Evolutionary conservation across 2,329 filamentous ascomycete genomes (phyloP).

Genomic region (Talaromyces verruculosus): DNA sequence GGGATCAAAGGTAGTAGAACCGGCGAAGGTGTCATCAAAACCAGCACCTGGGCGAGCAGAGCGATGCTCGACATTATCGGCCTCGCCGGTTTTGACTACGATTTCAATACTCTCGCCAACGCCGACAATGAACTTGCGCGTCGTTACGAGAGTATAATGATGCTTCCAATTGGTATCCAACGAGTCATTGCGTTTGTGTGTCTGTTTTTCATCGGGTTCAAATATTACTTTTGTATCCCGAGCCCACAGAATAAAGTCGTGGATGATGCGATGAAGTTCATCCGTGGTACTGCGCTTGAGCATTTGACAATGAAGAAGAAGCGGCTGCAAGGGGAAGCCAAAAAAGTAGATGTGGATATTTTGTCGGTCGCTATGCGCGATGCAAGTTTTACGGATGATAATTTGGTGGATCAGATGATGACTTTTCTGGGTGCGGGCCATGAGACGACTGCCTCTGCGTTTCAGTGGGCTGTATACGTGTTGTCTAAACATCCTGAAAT

Average conservation of each 20-base stretch:
- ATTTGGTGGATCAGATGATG: slow-evolving; percentile 86
- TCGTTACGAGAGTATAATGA: slow-evolving; percentile 33
- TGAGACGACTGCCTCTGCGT: slow-evolving; percentile 72
- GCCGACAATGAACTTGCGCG: slow-evolving; percentile 58
- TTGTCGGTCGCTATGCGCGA: slow-evolving; percentile 76
- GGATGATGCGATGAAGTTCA: slow-evolving; percentile 54
- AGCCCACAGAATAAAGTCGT: slow-evolving; percentile 69
- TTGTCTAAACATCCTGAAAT: slow-evolving; percentile 66
- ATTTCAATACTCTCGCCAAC: slow-evolving; percentile 66
- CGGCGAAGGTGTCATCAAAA: slow-evolving; percentile 53
- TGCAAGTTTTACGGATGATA: slow-evolving; percentile 72
- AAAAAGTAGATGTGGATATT: slow-evolving; percentile 60
- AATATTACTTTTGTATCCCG: slow-evolving; percentile 64
- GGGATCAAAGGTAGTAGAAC: slow-evolving; percentile 40
- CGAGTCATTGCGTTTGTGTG: slow-evolving; percentile 58
- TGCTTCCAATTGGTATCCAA: slow-evolving; percentile 22
- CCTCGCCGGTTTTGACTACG: slow-evolving; percentile 66
- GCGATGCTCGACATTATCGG: slow-evolving; percentile 76
- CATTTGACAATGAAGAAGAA: slow-evolving; percentile 66
- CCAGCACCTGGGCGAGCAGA: slow-evolving; percentile 64
- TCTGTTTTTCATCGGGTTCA: slow-evolving; percentile 60
- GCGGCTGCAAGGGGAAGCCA: slow-evolving; percentile 51
- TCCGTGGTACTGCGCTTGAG: slow-evolving; percentile 65
- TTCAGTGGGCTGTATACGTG: slow-evolving; percentile 74
- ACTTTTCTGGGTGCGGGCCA: slow-evolving; percentile 82